phyloP scores from a whole-genome alignment of 345 rosid genomes.

The Orychophragmus violaceus region DNA sequence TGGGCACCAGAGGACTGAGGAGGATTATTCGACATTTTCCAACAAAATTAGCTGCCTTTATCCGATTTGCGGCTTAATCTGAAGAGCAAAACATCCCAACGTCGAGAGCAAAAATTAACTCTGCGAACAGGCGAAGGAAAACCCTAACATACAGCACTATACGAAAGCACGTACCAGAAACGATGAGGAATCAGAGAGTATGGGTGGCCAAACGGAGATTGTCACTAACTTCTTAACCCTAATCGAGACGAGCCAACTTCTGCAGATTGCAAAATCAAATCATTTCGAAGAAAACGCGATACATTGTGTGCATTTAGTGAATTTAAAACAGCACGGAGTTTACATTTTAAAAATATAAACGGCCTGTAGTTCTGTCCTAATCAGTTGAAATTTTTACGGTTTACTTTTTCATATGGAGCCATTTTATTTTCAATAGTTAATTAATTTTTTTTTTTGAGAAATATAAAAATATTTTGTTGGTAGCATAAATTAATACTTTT shows the following conservation, averaged over 20 bases:
- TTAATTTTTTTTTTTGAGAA: no score
- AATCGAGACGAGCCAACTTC: not conserved
- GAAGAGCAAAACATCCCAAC: conserved; percentile 1
- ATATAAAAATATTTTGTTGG: no score
- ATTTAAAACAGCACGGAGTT: not conserved
- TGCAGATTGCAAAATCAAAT: not conserved
- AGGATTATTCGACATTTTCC: conserved; percentile 61
- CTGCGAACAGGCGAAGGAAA: not conserved
- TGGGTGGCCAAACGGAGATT: not conserved
- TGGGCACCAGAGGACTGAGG: conserved; percentile 60
- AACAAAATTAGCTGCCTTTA: conserved; percentile 18
- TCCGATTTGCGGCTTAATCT: conserved; percentile 8
- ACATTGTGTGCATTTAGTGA: not conserved
- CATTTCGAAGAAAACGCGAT: not conserved
- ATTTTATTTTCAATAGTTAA: no score
- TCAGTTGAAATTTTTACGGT: no score
- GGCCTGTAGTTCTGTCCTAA: not conserved
- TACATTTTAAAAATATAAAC: not conserved
- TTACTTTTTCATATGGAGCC: no score
- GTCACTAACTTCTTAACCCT: not conserved
- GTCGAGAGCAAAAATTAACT: not conserved
- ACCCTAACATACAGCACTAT: not conserved
- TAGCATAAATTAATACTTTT: no score
- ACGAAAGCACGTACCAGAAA: not conserved
- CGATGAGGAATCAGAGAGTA: not conserved